Conservation (phyloP, 164 flowering plant genomes). For the Dillenia suffruticosa region DNA sequence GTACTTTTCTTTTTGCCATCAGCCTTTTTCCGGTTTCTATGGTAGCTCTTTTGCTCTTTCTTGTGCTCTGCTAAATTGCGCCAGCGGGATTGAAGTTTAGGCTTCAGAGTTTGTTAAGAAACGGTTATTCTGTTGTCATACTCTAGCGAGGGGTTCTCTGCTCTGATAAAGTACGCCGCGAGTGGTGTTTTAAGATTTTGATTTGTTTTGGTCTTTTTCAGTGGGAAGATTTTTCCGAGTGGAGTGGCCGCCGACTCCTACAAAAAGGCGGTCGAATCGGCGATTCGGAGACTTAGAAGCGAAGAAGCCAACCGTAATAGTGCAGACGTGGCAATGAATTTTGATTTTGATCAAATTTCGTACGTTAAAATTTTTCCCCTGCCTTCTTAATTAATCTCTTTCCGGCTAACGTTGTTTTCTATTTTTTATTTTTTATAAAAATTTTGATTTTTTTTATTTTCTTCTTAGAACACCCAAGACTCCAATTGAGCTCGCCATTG, state of each 20-base stretch:
- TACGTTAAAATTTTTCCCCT: not conserved
- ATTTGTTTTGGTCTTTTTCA: constrained; percentile 17
- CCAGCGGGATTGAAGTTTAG: not conserved
- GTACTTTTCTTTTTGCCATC: too few relatives aligned
- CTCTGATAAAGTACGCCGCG: not conserved
- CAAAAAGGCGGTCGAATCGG: constrained; percentile 80
- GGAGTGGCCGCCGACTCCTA: constrained; percentile 78
- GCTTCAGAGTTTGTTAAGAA: too few relatives aligned
- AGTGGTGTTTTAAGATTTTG: not conserved
- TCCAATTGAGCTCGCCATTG: constrained; percentile 94
- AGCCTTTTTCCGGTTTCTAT: not conserved
- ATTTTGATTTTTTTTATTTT: constrained; percentile 1
- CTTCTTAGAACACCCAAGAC: constrained; percentile 54
- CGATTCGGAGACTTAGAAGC: constrained; percentile 49
- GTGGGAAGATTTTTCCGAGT: constrained; percentile 86
- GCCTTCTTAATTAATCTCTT: not conserved
- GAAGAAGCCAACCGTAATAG: constrained; percentile 23
- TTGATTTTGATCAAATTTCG: too few relatives aligned
- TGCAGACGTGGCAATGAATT: not conserved
- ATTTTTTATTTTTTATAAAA: too few relatives aligned
- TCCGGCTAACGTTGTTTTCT: too few relatives aligned
- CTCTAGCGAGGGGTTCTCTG: too few relatives aligned
- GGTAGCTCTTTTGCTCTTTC: not conserved
- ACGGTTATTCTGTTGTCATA: too few relatives aligned
- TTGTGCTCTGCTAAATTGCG: not conserved